These are phyloP conservation scores for Lecanoromycetidae sp. DNA, from an alignment of 2,329 filamentous ascomycete species.

Conservation along the genomic window DNA sequence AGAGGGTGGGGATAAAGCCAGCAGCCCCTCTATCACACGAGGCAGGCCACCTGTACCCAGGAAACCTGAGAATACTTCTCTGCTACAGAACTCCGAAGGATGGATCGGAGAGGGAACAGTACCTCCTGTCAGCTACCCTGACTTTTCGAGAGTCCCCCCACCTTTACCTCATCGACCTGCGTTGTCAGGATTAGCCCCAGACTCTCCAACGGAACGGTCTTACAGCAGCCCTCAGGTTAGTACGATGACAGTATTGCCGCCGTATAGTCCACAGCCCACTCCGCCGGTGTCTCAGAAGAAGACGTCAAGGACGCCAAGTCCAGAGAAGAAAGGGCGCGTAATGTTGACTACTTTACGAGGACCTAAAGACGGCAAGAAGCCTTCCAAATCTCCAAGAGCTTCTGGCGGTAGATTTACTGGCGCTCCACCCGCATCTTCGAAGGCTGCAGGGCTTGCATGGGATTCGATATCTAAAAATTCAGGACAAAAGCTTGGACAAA, in stretches of 20 bases:
- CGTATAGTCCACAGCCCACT: conserved; percentile 25
- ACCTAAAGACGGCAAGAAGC: conserved; percentile 32
- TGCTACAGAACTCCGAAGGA: conserved; percentile 29
- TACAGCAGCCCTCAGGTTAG: conserved; percentile 22
- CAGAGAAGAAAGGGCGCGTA: conserved; percentile 43
- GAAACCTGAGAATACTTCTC: conserved; percentile 19
- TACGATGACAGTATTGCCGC: conserved; percentile 19
- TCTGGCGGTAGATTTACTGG: conserved; percentile 31
- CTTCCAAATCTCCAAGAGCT: conserved; percentile 35
- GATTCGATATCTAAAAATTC: conserved; percentile 23
- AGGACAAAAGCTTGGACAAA: conserved; percentile 15
- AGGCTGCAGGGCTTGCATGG: conserved; percentile 54
- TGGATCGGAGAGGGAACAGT: conserved; percentile 75
- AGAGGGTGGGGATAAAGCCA: conserved; percentile 19
- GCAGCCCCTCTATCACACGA: conserved; percentile 16
- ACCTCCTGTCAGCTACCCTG: conserved; percentile 64
- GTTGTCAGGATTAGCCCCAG: conserved; percentile 19
- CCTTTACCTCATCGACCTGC: conserved; percentile 36
- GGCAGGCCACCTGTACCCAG: conserved; percentile 18
- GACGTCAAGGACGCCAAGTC: conserved; percentile 46
- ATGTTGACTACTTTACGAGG: conserved; percentile 46
- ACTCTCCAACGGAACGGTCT: conserved; percentile 18
- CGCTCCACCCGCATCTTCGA: conserved; percentile 45
- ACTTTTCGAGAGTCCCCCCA: conserved; percentile 59
- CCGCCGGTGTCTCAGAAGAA: conserved; percentile 29